These are phyloP conservation scores for Cyathus striatus DNA, from an alignment of 768 basidiomycete species.

Conservation along the genomic window DNA sequence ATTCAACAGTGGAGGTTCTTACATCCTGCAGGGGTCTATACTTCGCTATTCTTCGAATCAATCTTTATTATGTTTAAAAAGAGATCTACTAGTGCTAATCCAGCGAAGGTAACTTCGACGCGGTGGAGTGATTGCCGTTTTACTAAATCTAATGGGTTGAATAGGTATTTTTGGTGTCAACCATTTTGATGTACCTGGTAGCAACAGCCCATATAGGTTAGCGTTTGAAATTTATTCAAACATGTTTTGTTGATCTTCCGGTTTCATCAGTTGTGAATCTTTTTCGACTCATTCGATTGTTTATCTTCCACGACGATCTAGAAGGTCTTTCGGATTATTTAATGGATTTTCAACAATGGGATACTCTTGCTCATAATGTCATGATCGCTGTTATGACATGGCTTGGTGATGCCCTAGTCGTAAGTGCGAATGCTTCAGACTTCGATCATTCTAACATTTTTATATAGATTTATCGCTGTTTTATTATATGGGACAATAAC, in stretches of 20 bases:
- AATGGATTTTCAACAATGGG: constrained; percentile 9
- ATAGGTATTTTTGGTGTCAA: constrained; percentile 17
- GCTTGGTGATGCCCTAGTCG: constrained; percentile 13
- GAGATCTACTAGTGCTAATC: constrained; percentile 3
- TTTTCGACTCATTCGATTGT: constrained; percentile 9
- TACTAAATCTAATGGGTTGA: neutral
- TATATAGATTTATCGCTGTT: constrained; percentile 16
- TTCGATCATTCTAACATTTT: neutral
- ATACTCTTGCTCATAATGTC: constrained; percentile 5
- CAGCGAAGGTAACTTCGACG: constrained; percentile 8
- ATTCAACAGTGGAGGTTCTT: too few relatives aligned
- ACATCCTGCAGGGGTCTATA: constrained; percentile 12
- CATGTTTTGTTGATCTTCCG: neutral
- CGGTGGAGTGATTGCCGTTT: neutral
- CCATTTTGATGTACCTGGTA: constrained; percentile 18
- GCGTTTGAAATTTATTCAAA: neutral
- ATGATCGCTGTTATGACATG: constrained; percentile 12
- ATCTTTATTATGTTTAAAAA: constrained; percentile 12
- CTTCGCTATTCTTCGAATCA: constrained; percentile 12
- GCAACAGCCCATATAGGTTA: constrained; percentile 18
- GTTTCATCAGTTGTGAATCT: constrained; percentile 8
- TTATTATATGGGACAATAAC: constrained; percentile 17
- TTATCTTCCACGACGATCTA: constrained; percentile 6
- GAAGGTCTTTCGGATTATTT: constrained; percentile 5
- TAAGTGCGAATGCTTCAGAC: constrained; percentile 1